Evolutionary conservation across 768 basidiomycete species (phyloP).

Genomic region (Rhodocollybia butyracea): DNA sequence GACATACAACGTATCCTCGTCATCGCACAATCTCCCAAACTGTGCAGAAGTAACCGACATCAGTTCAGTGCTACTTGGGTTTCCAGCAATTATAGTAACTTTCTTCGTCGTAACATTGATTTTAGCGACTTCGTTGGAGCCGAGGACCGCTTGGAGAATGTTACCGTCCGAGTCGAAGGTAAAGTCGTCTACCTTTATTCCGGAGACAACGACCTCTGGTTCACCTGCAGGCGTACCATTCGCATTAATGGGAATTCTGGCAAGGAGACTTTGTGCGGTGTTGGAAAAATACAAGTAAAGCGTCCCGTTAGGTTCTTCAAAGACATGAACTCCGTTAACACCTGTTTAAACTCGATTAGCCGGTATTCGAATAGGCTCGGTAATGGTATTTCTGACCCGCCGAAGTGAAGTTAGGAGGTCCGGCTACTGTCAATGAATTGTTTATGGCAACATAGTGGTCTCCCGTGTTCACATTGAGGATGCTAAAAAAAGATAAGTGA

Average conservation of each 20-base stretch:
- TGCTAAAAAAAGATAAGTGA: no score
- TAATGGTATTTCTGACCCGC: no score
- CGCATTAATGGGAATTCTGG: background rate
- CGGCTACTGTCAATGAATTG: slow-evolving; percentile 1
- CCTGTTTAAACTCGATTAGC: no score
- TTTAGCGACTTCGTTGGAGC: background rate
- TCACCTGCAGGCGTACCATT: background rate
- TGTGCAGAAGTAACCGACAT: slow-evolving; percentile 1
- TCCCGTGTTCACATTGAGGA: slow-evolving; percentile 1
- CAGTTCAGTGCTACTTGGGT: background rate
- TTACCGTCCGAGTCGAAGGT: background rate
- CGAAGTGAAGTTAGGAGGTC: background rate
- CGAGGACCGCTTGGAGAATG: background rate
- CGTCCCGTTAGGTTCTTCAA: background rate
- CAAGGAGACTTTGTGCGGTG: background rate
- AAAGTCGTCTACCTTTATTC: background rate
- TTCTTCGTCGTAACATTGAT: background rate
- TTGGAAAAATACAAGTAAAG: slow-evolving; percentile 1
- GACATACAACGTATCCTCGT: background rate
- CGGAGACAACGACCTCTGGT: background rate
- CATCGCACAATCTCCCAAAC: background rate
- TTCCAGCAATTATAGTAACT: background rate
- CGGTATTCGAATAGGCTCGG: no score
- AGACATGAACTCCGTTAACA: background rate
- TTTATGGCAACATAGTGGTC: background rate